Percentiles rank a stretch among this genome's conserved stretches.
Conservation (phyloP, 345 rosid genomes). For the Boechera retrofracta region DNA sequence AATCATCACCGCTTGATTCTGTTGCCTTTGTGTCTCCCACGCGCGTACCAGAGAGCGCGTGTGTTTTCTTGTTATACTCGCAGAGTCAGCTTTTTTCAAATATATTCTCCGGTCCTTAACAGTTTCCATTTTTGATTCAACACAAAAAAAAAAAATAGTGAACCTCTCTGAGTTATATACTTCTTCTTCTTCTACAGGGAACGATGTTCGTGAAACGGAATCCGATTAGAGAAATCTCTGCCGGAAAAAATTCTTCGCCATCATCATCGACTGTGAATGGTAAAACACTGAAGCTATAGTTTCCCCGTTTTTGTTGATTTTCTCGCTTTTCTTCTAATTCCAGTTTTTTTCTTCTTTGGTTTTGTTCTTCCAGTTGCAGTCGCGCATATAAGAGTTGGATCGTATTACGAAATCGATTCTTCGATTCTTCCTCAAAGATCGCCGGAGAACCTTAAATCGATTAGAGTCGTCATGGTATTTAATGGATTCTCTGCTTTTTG, state of each 20-base stretch:
- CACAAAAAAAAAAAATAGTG: not conserved
- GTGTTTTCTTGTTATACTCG: constrained; percentile 24
- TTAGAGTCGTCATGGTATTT: constrained; percentile 74
- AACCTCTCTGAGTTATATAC: constrained; percentile 6
- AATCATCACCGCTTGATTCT: constrained; percentile 34
- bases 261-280: constrained; percentile 18
- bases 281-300: not conserved
- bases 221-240: constrained; percentile 40
- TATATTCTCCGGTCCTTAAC: constrained; percentile 13
- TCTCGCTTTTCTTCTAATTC: constrained; percentile 3
- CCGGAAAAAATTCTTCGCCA: constrained; percentile 34
- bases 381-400: constrained; percentile 64
- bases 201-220: constrained; percentile 39
- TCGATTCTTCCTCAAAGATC: constrained; percentile 56
- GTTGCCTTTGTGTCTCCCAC: constrained; percentile 37
- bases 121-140: constrained; percentile 22
- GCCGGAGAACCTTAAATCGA: constrained; percentile 65
- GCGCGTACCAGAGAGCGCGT: constrained; percentile 40
- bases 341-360: not conserved
- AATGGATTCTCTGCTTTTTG: constrained; percentile 13
- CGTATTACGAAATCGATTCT: constrained; percentile 76
- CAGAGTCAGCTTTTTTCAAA: constrained; percentile 31
- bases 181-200: constrained; percentile 16
- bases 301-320: not conserved
- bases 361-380: constrained; percentile 44